These are phyloP conservation scores for Camellia granthamiana DNA, from an alignment of 148 eudicot genomes.

Conservation along the genomic window DNA sequence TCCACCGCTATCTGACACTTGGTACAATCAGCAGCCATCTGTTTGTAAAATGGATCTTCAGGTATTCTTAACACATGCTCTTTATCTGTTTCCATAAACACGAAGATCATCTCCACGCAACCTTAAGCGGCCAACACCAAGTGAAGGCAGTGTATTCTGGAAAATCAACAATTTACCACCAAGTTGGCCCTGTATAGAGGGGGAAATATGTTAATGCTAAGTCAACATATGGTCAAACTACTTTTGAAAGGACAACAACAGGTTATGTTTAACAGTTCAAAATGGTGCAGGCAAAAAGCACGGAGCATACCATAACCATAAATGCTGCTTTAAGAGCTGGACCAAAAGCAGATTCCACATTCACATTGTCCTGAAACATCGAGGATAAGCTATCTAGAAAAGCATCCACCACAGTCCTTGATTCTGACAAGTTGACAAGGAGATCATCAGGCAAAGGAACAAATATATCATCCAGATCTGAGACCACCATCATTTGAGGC, in stretches of 20 bases:
- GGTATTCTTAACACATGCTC: constrained; percentile 77
- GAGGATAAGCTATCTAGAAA: constrained; percentile 88
- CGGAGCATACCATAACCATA: constrained; percentile 80
- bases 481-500: constrained; percentile 98
- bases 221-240: constrained; percentile 1
- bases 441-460: constrained; percentile 99
- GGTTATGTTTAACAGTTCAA: constrained; percentile 1
- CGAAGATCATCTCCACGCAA: constrained; percentile 86
- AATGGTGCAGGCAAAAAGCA: neutral
- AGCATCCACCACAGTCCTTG: constrained; percentile 85
- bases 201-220: constrained; percentile 14
- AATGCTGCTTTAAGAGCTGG: constrained; percentile 96
- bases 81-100: constrained; percentile 91
- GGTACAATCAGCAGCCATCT: constrained; percentile 94
- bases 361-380: constrained; percentile 80
- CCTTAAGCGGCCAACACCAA: constrained; percentile 87
- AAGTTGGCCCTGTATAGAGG: constrained; percentile 68
- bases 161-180: constrained; percentile 97
- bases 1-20: constrained; percentile 89
- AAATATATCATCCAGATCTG: constrained; percentile 92
- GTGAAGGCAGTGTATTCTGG: constrained; percentile 87
- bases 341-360: constrained; percentile 97
- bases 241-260: neutral
- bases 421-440: constrained; percentile 96
- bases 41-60: constrained; percentile 97